These are phyloP conservation scores for Camelina laxa DNA, from an alignment of 345 rosid genomes.

Conservation along the genomic window DNA sequence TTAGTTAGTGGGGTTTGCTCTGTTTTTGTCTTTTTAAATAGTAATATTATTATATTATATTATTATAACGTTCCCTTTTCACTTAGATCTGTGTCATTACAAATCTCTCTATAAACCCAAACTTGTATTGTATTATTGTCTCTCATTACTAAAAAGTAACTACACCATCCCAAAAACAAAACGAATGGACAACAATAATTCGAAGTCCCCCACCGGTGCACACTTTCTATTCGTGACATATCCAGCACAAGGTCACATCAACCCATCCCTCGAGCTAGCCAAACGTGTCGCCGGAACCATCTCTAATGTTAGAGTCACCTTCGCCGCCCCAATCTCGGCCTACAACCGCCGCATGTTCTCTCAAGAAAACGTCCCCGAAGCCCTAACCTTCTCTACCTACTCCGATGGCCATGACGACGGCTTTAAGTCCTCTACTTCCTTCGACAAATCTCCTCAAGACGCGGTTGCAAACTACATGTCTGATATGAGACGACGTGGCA, in stretches of 20 bases:
- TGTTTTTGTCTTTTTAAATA: neutral
- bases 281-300: slow-evolving; percentile 51
- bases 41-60: neutral
- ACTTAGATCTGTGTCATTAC: slow-evolving; percentile 23
- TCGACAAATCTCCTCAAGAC: slow-evolving; percentile 17
- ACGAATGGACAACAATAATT: slow-evolving; percentile 1
- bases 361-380: slow-evolving; percentile 12
- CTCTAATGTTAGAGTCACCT: slow-evolving; percentile 55
- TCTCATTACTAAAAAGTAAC: neutral
- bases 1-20: neutral
- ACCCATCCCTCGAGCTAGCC: slow-evolving; percentile 64
- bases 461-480: slow-evolving; percentile 38
- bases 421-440: slow-evolving; percentile 18
- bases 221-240: slow-evolving; percentile 58
- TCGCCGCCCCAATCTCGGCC: slow-evolving; percentile 49
- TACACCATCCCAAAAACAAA: neutral
- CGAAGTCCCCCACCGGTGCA: slow-evolving; percentile 23
- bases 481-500: slow-evolving; percentile 50
- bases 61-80: neutral
- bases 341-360: slow-evolving; percentile 48
- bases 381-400: slow-evolving; percentile 49
- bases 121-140: neutral
- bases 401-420: slow-evolving; percentile 71
- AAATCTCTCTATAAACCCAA: slow-evolving; percentile 9
- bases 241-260: slow-evolving; percentile 73